Evolutionary conservation across 371 early-diverging fungal species (phyloP).

Genomic region (Enteropsectra breve): DNA sequence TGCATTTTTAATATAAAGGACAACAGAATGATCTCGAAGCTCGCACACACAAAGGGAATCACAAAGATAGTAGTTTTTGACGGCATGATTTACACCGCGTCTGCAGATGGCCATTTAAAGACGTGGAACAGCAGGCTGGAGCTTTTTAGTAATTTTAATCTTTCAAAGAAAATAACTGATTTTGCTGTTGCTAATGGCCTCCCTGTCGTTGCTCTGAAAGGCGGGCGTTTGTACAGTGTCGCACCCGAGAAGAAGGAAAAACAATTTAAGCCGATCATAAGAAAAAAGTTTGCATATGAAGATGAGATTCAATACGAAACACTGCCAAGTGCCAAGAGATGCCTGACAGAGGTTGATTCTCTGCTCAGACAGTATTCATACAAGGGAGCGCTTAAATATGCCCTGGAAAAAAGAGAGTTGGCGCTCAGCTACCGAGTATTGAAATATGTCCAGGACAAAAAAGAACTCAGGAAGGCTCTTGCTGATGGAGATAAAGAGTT

Average conservation of each 20-base stretch:
- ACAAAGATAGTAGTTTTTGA: constrained; percentile 17
- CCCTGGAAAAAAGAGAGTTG: constrained; percentile 15
- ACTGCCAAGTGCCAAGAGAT: background rate
- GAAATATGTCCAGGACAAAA: constrained; percentile 27
- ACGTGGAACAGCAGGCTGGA: constrained; percentile 19
- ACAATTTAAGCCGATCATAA: background rate
- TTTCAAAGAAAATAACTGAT: constrained; percentile 7
- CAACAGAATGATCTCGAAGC: background rate
- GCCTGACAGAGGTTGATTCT: constrained; percentile 18
- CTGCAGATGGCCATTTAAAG: constrained; percentile 35
- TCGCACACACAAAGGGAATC: constrained; percentile 30
- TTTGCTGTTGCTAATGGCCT: constrained; percentile 11
- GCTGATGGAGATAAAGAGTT: constrained; percentile 16
- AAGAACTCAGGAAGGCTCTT: constrained; percentile 29
- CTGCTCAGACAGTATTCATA: constrained; percentile 32
- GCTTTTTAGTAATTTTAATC: constrained; percentile 20
- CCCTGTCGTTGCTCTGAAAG: constrained; percentile 18
- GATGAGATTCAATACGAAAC: constrained; percentile 33
- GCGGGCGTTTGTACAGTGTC: constrained; percentile 16
- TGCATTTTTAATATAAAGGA: constrained; percentile 2
- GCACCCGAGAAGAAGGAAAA: background rate
- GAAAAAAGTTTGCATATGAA: constrained; percentile 20
- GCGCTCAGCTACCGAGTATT: constrained; percentile 35
- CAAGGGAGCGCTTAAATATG: constrained; percentile 23
- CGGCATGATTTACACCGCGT: constrained; percentile 25